Percentiles rank a stretch among this genome's conserved stretches.
These are phyloP conservation scores for Pyricularia pennisetigena DNA, from an alignment of 2,329 filamentous ascomycete genomes.

Conservation along the genomic window DNA sequence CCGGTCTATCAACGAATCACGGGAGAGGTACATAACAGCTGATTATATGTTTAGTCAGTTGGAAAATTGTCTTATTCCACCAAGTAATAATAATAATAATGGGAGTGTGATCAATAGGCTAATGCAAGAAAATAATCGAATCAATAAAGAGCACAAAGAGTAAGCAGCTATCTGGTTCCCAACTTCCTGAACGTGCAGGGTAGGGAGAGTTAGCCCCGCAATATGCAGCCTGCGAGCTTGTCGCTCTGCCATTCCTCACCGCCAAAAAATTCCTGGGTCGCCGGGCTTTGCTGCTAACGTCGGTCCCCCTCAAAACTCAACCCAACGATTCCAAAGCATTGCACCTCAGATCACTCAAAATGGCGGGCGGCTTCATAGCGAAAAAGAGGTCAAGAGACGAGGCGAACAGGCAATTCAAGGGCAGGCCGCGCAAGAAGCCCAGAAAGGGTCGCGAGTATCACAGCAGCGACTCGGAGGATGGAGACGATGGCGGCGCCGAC, in stretches of 20 bases:
- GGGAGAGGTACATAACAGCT: too few relatives aligned
- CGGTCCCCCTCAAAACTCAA: neutral
- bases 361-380: conserved; percentile 16
- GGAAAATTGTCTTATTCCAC: too few relatives aligned
- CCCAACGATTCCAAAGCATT: neutral
- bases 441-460: conserved; percentile 39
- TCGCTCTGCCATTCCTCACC: conserved; percentile 4
- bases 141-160: too few relatives aligned
- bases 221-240: neutral
- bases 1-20: too few relatives aligned
- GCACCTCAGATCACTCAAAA: conserved; percentile 8
- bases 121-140: too few relatives aligned
- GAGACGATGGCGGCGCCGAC: conserved; percentile 17
- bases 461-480: conserved; percentile 37
- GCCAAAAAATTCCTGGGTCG: conserved; percentile 5
- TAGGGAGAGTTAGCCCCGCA: neutral
- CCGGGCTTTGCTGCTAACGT: neutral
- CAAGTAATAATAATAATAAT: too few relatives aligned
- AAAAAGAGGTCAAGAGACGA: conserved; percentile 24
- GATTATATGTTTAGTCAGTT: too few relatives aligned
- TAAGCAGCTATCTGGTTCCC: too few relatives aligned
- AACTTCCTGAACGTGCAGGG: neutral
- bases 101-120: too few relatives aligned
- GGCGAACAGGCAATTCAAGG: conserved; percentile 19
- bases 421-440: conserved; percentile 39